These are phyloP conservation scores for Penicillium goetzii DNA, from an alignment of 495 filamentous ascomycete genomes.

Conservation along the genomic window DNA sequence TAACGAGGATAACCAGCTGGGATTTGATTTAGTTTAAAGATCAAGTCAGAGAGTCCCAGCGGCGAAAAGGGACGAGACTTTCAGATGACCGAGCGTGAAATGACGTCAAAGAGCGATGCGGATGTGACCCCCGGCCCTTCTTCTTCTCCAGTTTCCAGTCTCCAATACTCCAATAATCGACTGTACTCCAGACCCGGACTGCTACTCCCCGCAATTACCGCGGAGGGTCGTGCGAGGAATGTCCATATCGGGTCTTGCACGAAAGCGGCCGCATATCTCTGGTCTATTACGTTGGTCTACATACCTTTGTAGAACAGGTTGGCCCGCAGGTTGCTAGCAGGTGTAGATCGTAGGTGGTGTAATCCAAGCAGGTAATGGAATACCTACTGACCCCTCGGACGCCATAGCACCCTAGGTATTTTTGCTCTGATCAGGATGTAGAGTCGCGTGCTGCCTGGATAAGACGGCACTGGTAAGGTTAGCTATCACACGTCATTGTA, in stretches of 20 bases:
- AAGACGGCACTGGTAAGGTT: background rate
- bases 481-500: background rate
- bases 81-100: conserved; percentile 9
- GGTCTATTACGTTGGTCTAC: no score
- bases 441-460: background rate
- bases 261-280: background rate
- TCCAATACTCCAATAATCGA: background rate
- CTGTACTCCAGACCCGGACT: background rate
- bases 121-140: conserved; percentile 17
- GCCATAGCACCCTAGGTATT: background rate
- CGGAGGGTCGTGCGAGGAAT: conserved; percentile 1
- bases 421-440: background rate
- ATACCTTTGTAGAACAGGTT: background rate
- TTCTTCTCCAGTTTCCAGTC: background rate
- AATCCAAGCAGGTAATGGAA: no score
- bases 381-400: no score
- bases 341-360: background rate
- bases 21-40: background rate
- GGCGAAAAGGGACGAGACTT: background rate
- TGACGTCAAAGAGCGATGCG: conserved; percentile 24
- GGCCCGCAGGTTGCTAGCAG: background rate
- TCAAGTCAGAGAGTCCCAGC: background rate
- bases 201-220: conserved; percentile 13
- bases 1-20: background rate
- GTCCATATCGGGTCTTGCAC: background rate